Percentiles rank a stretch among this genome's conserved stretches.
Evolutionary conservation across 73 alveolate genomes (phyloP).

Genomic region (Paramecium tetraurelia): DNA sequence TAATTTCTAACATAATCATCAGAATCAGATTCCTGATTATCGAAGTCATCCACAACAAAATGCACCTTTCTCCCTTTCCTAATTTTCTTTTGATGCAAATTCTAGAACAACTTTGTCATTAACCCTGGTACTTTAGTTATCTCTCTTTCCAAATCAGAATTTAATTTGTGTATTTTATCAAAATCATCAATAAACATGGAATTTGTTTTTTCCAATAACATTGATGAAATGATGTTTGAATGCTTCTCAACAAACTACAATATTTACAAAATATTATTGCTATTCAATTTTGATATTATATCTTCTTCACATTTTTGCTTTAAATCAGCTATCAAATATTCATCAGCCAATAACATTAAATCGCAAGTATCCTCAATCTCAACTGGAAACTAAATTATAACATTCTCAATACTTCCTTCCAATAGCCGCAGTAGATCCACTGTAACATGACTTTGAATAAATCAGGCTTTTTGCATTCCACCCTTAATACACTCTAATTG

Average conservation of each 20-base stretch:
- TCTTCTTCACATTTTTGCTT: slow-evolving; percentile 64
- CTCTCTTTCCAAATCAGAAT: slow-evolving; percentile 49
- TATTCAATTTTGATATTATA: slow-evolving; percentile 48
- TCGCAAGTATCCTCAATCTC: slow-evolving; percentile 54
- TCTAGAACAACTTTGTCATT: slow-evolving; percentile 49
- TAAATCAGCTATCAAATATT: slow-evolving; percentile 47
- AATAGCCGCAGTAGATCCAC: slow-evolving; percentile 60
- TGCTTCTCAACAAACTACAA: slow-evolving; percentile 27
- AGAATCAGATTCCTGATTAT: neutral
- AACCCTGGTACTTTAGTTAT: slow-evolving; percentile 60
- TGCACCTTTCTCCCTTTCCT: slow-evolving; percentile 41
- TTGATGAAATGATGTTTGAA: neutral
- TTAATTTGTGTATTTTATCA: slow-evolving; percentile 29
- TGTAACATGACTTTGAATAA: slow-evolving; percentile 44
- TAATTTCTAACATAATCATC: slow-evolving; percentile 35
- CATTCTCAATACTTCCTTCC: slow-evolving; percentile 11
- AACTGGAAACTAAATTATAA: slow-evolving; percentile 9
- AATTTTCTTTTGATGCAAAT: slow-evolving; percentile 3
- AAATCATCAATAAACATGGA: slow-evolving; percentile 50
- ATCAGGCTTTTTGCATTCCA: slow-evolving; percentile 32
- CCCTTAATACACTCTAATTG: neutral
- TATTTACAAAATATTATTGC: slow-evolving; percentile 41
- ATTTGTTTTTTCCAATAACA: slow-evolving; percentile 28
- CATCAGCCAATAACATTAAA: slow-evolving; percentile 61
- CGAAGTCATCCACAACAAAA: slow-evolving; percentile 42